Conservation (phyloP, 345 rosid species). For the Lepidium africanum region DNA sequence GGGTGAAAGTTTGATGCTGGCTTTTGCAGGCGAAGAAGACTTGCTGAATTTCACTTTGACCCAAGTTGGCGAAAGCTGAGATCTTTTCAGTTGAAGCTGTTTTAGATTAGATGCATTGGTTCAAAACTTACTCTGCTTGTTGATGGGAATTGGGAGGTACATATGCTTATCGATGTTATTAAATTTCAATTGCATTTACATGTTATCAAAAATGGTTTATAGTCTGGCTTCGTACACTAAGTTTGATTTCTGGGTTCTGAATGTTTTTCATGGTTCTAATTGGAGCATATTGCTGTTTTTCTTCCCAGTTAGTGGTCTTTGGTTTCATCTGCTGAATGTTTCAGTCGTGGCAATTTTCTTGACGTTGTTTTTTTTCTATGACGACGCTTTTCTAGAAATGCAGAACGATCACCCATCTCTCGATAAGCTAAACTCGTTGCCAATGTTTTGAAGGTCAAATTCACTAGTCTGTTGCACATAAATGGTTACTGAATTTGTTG, state of each 20-base stretch:
- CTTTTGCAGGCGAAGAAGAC: constrained; percentile 5
- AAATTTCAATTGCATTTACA: neutral
- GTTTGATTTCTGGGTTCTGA: neutral
- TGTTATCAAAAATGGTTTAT: neutral
- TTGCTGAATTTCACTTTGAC: neutral
- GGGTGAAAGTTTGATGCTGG: constrained; percentile 1
- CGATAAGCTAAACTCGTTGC: no score
- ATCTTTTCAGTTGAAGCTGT: neutral
- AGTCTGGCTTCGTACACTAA: neutral
- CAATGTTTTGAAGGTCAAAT: no score
- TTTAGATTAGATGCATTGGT: neutral
- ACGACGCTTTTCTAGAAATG: no score
- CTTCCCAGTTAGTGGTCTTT: no score
- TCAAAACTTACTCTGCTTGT: constrained; percentile 1
- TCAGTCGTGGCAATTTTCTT: no score
- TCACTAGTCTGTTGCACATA: no score
- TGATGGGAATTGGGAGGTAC: constrained; percentile 8
- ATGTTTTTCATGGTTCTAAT: neutral
- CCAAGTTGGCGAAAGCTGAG: constrained; percentile 4
- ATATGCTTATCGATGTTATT: neutral
- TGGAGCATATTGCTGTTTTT: neutral
- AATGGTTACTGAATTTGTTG: no score
- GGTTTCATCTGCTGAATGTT: no score
- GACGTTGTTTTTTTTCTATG: no score
- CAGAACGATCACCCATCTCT: no score